A percentile compares a stretch with the other conserved stretches of the same genome.
Conservation (phyloP, 2,329 filamentous ascomycete genomes). For the Aspergillus alliaceus region DNA sequence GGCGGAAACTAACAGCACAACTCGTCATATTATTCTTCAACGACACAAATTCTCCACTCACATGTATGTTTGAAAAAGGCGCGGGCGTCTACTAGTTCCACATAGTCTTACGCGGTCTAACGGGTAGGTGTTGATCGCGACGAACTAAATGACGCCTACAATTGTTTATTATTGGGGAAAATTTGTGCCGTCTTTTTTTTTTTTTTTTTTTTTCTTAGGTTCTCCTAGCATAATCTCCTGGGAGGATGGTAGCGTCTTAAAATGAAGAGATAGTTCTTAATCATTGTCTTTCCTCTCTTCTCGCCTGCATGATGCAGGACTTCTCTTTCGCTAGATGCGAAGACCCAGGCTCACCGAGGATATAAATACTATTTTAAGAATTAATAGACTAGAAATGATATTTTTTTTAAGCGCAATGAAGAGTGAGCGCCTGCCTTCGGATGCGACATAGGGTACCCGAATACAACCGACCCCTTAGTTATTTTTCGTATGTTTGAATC, state of each 20-base stretch:
- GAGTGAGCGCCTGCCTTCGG: background rate
- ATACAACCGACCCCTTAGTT: too few species aligned
- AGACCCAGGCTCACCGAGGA: background rate
- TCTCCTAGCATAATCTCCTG: background rate
- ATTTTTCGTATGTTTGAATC: too few species aligned
- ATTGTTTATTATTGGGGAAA: background rate
- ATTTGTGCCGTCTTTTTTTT: too few species aligned
- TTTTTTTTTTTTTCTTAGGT: too few species aligned
- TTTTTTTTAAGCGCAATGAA: background rate
- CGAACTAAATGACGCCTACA: background rate
- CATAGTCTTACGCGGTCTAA: background rate
- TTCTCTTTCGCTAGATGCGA: background rate
- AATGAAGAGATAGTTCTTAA: too few species aligned
- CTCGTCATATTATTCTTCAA: background rate
- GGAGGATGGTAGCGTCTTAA: too few species aligned
- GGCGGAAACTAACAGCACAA: conserved; percentile 6
- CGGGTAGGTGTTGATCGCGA: background rate
- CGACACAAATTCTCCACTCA: conserved; percentile 23
- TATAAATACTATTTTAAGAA: too few species aligned
- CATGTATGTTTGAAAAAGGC: conserved; percentile 19
- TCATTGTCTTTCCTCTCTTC: too few species aligned
- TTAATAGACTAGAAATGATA: too few species aligned
- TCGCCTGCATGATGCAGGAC: background rate
- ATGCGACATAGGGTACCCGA: too few species aligned
- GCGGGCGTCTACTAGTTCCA: conserved; percentile 24